phyloP scores from a whole-genome alignment of 768 basidiomycete genomes.

The Tylopilus sp. region DNA sequence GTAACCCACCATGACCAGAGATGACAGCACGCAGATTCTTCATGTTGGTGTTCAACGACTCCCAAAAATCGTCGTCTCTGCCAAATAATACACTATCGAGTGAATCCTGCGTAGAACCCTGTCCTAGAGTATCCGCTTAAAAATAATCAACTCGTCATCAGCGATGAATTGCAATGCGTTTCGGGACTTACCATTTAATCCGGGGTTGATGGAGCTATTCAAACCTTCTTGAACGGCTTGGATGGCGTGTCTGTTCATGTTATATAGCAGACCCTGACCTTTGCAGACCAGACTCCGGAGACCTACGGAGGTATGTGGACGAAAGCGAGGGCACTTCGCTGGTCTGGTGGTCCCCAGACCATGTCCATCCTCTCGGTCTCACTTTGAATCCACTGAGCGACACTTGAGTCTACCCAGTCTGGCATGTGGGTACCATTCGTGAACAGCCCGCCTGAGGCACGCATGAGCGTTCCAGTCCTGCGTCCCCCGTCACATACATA shows the following conservation, averaged over 20 bases:
- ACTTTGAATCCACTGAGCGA: constrained; percentile 56
- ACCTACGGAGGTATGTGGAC: constrained; percentile 74
- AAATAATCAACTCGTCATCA: neutral
- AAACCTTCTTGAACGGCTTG: constrained; percentile 33
- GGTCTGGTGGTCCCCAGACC: constrained; percentile 54
- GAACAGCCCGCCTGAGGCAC: constrained; percentile 44
- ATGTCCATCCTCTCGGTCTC: constrained; percentile 53
- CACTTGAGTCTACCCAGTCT: constrained; percentile 67
- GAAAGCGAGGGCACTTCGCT: constrained; percentile 59
- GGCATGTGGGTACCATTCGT: constrained; percentile 44
- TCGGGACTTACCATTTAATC: constrained; percentile 36
- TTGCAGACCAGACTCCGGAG: neutral
- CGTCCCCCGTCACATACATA: constrained; percentile 15
- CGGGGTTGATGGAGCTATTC: constrained; percentile 41
- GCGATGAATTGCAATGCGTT: neutral
- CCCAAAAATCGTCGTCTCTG: constrained; percentile 61
- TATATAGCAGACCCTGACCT: neutral
- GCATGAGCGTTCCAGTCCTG: constrained; percentile 1
- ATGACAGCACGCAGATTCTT: constrained; percentile 65
- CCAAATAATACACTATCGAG: constrained; percentile 34
- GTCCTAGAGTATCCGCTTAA: constrained; percentile 49
- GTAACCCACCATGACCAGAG: constrained; percentile 61
- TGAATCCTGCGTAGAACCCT: constrained; percentile 62
- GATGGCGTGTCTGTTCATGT: constrained; percentile 23
- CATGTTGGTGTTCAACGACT: constrained; percentile 52